These are phyloP conservation scores for Nymphaea thermarum DNA, from an alignment of 164 flowering plant species.

Conservation along the genomic window DNA sequence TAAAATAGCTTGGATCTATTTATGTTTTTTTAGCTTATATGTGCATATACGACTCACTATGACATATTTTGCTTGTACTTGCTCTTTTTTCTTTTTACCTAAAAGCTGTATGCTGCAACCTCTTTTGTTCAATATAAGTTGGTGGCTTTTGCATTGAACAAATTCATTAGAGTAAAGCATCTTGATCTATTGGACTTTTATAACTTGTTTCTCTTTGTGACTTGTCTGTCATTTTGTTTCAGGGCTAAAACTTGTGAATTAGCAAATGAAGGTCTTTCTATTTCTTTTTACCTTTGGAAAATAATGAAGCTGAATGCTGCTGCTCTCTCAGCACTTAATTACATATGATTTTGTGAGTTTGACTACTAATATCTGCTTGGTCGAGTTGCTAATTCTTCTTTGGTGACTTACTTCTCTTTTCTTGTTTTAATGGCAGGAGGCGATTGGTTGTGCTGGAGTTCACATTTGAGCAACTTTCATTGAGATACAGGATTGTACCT, in stretches of 20 bases:
- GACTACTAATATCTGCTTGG: background rate
- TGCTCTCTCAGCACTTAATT: background rate
- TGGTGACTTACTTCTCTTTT: background rate
- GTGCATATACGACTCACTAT: background rate
- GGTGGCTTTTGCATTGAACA: slow-evolving; percentile 11
- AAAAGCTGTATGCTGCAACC: slow-evolving; percentile 32
- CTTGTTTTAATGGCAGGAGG: background rate
- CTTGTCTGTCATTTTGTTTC: slow-evolving; percentile 5
- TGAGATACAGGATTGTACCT: background rate
- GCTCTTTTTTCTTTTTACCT: background rate
- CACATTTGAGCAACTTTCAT: background rate
- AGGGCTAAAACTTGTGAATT: slow-evolving; percentile 30
- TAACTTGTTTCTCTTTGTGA: background rate
- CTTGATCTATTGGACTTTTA: background rate
- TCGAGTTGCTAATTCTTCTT: background rate
- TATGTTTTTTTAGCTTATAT: too few species aligned
- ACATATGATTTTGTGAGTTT: background rate
- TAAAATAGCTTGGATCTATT: background rate
- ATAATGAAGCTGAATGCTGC: background rate
- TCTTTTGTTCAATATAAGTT: slow-evolving; percentile 13
- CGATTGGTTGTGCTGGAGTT: background rate
- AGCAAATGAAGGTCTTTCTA: slow-evolving; percentile 9
- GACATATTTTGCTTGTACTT: background rate
- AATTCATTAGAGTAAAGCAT: slow-evolving; percentile 6
- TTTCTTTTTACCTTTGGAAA: slow-evolving; percentile 2